Evolutionary conservation across 2,329 filamentous ascomycete species (phyloP), one percentile per base, ranked within the genome.

Genomic region (Aureobasidium mangrovei): DNA sequence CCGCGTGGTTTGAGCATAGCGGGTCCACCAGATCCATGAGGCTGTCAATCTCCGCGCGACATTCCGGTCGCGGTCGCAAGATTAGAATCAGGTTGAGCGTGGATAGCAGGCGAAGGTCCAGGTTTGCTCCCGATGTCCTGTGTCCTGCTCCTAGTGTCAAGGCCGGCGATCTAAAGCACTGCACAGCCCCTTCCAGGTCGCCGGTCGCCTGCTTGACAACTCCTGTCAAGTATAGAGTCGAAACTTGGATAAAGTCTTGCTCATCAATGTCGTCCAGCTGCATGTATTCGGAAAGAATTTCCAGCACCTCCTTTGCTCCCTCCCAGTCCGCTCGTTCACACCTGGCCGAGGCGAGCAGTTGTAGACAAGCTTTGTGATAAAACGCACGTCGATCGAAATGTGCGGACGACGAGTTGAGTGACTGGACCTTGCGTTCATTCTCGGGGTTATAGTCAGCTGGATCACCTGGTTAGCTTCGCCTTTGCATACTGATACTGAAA

Each of bases 121-220:
- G 64, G 7, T 67, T 59, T 29, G 66, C 57, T 32, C 66, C 49
- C 31, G 42, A 40, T 31, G 55, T 43, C 41, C 62, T 67, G 9
- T 53, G 63, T 7, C 60, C 56, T 0, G 61, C 60, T 5, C 71
- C 67, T 2, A 88, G 69, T 1, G 73, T 71, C 60, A 95, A 83
- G 18, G 73, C 69, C 1, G 77, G 71, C 39, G 82, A 77, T 57
- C 80, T 77, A 68, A 88, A 95, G 7, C 84, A 77, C 3, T 73
- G 62, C 10, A 90, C 71, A 3, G 91, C 90, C 2, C 73, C 71
- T n/a, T 80, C 72, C 1, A 93, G 75, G 59, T 89, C 77, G 12
- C 89, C 90, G 4, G 78, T 84, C 18, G 85, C 87, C 71, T 96
- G 91, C 51, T 83, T 75, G 61, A 89, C 85, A 6, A 87, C 79